Evolutionary conservation across 192 early-diverging fungal species (phyloP).

Genomic region (Coemansia sp.): DNA sequence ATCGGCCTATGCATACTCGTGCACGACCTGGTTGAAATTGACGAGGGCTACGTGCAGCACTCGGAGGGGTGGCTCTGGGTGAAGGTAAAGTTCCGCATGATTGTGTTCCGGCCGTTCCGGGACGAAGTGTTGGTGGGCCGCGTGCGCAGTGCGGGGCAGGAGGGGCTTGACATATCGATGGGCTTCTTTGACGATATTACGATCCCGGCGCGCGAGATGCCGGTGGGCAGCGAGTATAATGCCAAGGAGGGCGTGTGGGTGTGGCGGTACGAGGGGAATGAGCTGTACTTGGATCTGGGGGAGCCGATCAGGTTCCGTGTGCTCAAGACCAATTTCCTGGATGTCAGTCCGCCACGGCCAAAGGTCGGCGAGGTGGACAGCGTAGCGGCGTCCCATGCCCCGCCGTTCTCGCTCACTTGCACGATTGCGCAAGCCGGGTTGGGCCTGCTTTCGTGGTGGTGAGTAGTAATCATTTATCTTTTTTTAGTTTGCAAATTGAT

Average conservation of each 20-base stretch:
- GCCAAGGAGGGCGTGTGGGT: constrained; percentile 75
- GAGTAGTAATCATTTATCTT: too few species aligned
- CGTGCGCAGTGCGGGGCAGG: constrained; percentile 66
- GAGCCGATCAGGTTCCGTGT: constrained; percentile 78
- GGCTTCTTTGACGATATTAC: constrained; percentile 92
- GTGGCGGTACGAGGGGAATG: constrained; percentile 76
- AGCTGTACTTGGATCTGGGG: constrained; percentile 80
- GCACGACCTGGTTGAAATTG: constrained; percentile 75
- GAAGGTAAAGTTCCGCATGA: constrained; percentile 79
- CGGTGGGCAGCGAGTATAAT: constrained; percentile 64
- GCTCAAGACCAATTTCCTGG: constrained; percentile 68
- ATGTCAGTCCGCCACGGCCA: constrained; percentile 59
- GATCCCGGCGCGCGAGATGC: constrained; percentile 68
- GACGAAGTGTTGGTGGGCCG: constrained; percentile 84
- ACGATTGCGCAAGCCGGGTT: constrained; percentile 69
- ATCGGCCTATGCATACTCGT: constrained; percentile 87
- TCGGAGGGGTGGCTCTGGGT: constrained; percentile 73
- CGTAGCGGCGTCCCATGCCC: constrained; percentile 15
- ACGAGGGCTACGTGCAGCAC: constrained; percentile 83
- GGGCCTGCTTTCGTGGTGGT: constrained; percentile 74
- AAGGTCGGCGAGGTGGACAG: constrained; percentile 29
- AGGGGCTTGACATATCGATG: constrained; percentile 71
- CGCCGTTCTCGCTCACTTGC: constrained; percentile 48
- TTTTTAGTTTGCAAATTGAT: too few species aligned
- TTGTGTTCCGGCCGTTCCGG: constrained; percentile 88